Evolutionary conservation across 805 yeast genomes (phyloP).

Genomic region (Metschnikowia borealis): DNA sequence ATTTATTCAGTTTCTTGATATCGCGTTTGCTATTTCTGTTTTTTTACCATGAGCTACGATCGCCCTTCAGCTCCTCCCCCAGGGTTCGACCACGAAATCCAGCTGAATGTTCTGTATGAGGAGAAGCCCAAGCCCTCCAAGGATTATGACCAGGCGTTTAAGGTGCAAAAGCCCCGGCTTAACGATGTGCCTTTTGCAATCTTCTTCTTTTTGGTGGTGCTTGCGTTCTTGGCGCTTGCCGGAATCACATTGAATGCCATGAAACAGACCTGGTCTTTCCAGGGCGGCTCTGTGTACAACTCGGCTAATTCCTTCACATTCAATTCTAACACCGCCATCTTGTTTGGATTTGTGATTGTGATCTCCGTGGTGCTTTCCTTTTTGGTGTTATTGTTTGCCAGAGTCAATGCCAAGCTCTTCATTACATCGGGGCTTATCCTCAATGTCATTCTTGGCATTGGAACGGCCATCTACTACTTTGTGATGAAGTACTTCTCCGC

Average conservation of each 20-base stretch:
- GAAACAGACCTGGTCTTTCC: slow-evolving; percentile 47
- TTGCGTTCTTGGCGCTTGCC: slow-evolving; percentile 69
- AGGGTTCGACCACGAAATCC: slow-evolving; percentile 27
- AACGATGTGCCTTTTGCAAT: slow-evolving; percentile 72
- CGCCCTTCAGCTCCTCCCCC: slow-evolving; percentile 10
- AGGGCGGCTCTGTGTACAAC: slow-evolving; percentile 63
- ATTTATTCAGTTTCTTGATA: not conserved
- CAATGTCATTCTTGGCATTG: slow-evolving; percentile 66
- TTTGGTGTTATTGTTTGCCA: slow-evolving; percentile 55
- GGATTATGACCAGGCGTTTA: slow-evolving; percentile 64
- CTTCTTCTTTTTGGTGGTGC: slow-evolving; percentile 43
- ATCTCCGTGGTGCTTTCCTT: slow-evolving; percentile 57
- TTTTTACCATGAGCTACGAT: slow-evolving; percentile 5
- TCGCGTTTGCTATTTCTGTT: no score
- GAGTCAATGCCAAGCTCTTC: slow-evolving; percentile 61
- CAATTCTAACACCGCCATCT: slow-evolving; percentile 69
- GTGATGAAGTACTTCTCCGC: slow-evolving; percentile 70
- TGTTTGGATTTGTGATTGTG: slow-evolving; percentile 62
- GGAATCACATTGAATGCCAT: slow-evolving; percentile 66
- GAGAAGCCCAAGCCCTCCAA: slow-evolving; percentile 34
- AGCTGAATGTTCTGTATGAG: slow-evolving; percentile 16
- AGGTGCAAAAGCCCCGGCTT: slow-evolving; percentile 55
- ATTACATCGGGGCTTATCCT: slow-evolving; percentile 64
- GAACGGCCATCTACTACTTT: slow-evolving; percentile 72
- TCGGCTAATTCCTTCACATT: slow-evolving; percentile 53